Evolutionary conservation across 2,329 filamentous ascomycete species (phyloP).

Genomic region (Clonostachys solani): DNA sequence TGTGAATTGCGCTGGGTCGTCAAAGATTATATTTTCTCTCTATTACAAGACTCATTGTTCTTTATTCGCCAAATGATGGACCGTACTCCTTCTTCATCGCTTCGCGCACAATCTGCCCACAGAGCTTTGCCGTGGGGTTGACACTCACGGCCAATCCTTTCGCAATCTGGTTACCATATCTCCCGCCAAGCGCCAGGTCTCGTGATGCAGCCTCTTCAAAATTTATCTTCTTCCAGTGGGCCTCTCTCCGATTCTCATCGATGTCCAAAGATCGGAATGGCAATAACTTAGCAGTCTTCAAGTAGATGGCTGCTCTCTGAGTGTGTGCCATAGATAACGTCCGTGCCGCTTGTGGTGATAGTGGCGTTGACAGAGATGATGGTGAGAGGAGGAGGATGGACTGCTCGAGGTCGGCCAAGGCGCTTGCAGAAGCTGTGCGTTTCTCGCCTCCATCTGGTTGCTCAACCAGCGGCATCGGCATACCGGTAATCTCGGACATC

Average conservation of each 20-base stretch:
- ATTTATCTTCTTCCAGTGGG: constrained; percentile 44
- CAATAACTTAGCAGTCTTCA: constrained; percentile 50
- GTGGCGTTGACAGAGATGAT: constrained; percentile 35
- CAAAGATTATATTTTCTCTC: neutral
- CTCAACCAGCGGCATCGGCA: constrained; percentile 33
- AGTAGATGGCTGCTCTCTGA: constrained; percentile 63
- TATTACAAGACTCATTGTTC: neutral
- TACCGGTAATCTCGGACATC: constrained; percentile 29
- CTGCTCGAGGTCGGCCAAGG: constrained; percentile 48
- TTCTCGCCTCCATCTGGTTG: constrained; percentile 29
- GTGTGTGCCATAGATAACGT: constrained; percentile 68
- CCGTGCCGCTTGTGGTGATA: constrained; percentile 61
- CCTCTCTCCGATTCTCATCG: constrained; percentile 33
- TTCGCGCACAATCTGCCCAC: constrained; percentile 64
- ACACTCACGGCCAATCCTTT: constrained; percentile 60
- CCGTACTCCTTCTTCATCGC: constrained; percentile 68
- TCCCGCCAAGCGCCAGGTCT: constrained; percentile 60
- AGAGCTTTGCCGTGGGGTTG: constrained; percentile 66
- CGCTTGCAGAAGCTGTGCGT: constrained; percentile 28
- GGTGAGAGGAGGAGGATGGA: constrained; percentile 59
- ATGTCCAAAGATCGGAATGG: constrained; percentile 29
- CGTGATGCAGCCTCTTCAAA: constrained; percentile 60
- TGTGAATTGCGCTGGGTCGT: neutral
- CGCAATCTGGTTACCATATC: constrained; percentile 62
- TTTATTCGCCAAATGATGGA: constrained; percentile 35